Percentiles rank a stretch among this genome's conserved stretches.
These are phyloP conservation scores for Murraya paniculata DNA, from an alignment of 345 rosid genomes.

Conservation along the genomic window DNA sequence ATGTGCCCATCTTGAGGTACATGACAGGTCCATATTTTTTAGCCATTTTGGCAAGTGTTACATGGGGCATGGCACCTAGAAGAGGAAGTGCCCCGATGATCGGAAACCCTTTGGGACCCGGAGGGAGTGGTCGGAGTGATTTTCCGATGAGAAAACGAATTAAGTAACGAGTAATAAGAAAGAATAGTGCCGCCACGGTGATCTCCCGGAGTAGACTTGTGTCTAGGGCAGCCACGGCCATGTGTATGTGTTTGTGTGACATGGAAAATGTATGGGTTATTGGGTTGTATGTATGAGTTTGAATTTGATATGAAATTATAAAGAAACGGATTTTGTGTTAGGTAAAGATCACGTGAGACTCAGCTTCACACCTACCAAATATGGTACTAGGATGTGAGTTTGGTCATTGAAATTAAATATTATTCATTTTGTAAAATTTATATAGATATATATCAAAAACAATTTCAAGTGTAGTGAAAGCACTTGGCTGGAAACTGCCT, in stretches of 20 bases:
- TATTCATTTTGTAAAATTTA: background rate
- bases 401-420: background rate
- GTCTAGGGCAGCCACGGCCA: background rate
- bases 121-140: constrained; percentile 27
- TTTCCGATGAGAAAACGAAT: constrained; percentile 16
- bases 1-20: constrained; percentile 51
- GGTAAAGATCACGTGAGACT: background rate
- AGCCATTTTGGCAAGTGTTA: constrained; percentile 43
- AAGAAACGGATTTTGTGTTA: background rate
- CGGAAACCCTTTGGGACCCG: constrained; percentile 61
- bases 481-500: no score
- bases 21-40: constrained; percentile 50
- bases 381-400: background rate
- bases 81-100: constrained; percentile 52
- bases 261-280: background rate
- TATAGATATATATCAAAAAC: no score
- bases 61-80: constrained; percentile 59
- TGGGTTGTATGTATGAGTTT: background rate
- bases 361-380: background rate
- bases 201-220: background rate
- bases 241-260: background rate
- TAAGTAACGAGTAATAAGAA: constrained; percentile 26
- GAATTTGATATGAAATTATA: background rate
- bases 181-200: background rate
- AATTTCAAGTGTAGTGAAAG: no score